A percentile compares a stretch with the other conserved stretches of the same genome.
phyloP scores from a whole-genome alignment of 2,329 filamentous ascomycete species.

The Colletotrichum magnum region DNA sequence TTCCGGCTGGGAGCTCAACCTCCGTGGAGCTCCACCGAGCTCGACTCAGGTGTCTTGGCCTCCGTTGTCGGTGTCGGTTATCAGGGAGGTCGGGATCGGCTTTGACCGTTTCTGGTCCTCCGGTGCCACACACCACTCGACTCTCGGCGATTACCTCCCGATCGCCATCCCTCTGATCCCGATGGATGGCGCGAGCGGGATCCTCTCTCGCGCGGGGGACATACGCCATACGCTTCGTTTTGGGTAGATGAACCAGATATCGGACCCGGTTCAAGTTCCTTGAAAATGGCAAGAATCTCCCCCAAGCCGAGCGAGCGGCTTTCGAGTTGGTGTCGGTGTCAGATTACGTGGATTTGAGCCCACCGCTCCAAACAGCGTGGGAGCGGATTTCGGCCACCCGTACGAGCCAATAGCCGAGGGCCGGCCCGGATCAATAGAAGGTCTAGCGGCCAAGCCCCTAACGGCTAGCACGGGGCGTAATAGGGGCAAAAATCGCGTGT shows the following conservation, averaged over 20 bases:
- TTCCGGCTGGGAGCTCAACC: neutral
- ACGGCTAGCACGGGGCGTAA: too few species aligned
- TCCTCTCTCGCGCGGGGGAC: neutral
- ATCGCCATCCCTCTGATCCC: neutral
- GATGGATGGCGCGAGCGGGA: neutral
- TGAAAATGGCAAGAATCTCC: neutral
- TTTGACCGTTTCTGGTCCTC: conserved; percentile 2
- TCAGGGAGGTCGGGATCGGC: neutral
- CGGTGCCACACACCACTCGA: neutral
- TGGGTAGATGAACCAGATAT: conserved; percentile 5
- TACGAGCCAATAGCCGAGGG: too few species aligned
- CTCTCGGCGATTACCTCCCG: neutral
- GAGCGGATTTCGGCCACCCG: too few species aligned
- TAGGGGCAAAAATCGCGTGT: too few species aligned
- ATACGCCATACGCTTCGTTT: neutral
- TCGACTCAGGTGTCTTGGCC: conserved; percentile 13
- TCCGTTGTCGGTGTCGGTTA: conserved; percentile 2
- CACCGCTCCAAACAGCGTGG: too few species aligned
- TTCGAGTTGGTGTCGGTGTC: neutral
- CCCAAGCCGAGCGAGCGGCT: neutral
- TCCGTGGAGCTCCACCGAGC: conserved; percentile 1
- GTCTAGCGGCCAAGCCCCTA: too few species aligned
- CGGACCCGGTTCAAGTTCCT: neutral
- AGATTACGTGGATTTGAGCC: too few species aligned
- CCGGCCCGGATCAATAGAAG: too few species aligned